Evolutionary conservation across 352 stramenopile genomes (phyloP), one percentile per base, ranked within the genome.

Genomic region (Globisporangium solare): DNA sequence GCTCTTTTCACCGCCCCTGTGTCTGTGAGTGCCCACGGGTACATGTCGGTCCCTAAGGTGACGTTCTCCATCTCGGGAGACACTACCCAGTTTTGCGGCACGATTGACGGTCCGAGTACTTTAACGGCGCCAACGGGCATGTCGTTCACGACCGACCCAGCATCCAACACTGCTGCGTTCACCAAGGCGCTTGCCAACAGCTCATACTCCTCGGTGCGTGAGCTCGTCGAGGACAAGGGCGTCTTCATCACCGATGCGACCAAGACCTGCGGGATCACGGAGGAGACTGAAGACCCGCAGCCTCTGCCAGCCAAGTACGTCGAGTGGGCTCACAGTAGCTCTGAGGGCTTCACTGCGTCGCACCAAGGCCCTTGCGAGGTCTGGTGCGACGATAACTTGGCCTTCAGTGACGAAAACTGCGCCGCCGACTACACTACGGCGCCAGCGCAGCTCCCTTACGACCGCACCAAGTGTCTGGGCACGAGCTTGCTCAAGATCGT

Each of bases 321-420:
- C 52, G 52, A 21, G 37, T 47, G 24, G 52, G 51, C 70, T 15
- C 63, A 76, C 49, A 58, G 48, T 50, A 24, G n/a, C 18, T 31
- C 40, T 1, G 56, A 62, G 21, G 56, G 56, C 20, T 68, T 75
- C 48, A 76, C 70, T 15, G 41, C 60, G 0, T 79, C 64, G 0
- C 68, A 79, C 60, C 22, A 75, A 20, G 75, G 73, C 18, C 75
- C 73, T 7, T 81, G 75, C 24, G 75, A 86, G 27, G 54, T 83
- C 42, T 83, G 73, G 70, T 86, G 73, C 51, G 75, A 83, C 43
- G 56, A 83, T 57, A 60, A 62, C 4, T 40, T 73, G 8, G 70
- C 71, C 22, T 86, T 77, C 54, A 60, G 71, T 20, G 61, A 82
- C 56, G 71, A 74, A 41, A 76, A 85, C 70, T 85, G 72, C 27